Percentiles rank a stretch among this genome's conserved stretches.
phyloP scores from a whole-genome alignment of 345 rosid genomes.

The Laguncularia racemosa region DNA sequence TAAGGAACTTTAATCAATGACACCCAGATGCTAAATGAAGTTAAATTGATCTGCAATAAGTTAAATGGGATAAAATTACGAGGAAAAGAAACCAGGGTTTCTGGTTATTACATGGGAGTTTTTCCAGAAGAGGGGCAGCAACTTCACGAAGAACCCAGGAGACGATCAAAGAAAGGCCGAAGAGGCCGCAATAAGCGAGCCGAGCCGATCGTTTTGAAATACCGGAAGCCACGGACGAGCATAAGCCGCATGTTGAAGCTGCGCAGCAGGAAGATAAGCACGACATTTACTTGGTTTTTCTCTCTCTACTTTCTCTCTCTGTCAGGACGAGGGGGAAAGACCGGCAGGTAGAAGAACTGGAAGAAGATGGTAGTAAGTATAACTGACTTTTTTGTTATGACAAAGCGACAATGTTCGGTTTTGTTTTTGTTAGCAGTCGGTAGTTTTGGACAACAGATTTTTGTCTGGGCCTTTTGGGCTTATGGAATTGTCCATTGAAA shows the following conservation, averaged over 20 bases:
- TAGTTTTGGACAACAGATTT: too few species aligned
- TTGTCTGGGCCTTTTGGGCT: too few species aligned
- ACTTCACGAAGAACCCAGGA: conserved; percentile 90
- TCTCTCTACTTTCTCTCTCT: conserved; percentile 1
- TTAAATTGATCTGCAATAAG: not conserved
- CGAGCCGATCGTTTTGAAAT: conserved; percentile 77
- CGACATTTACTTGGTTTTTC: conserved; percentile 36
- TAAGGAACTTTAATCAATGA: too few species aligned
- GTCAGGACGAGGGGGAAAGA: too few species aligned
- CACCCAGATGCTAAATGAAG: not conserved
- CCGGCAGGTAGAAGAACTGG: too few species aligned
- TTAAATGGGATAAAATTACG: not conserved
- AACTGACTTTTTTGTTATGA: too few species aligned
- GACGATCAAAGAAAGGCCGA: conserved; percentile 72
- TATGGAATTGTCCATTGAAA: too few species aligned
- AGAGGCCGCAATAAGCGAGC: conserved; percentile 89
- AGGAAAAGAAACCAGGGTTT: conserved; percentile 2
- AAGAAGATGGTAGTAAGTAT: too few species aligned
- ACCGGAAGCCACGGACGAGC: conserved; percentile 84
- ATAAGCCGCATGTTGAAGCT: conserved; percentile 80
- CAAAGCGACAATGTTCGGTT: too few species aligned
- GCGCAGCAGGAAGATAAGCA: conserved; percentile 80
- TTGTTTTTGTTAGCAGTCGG: too few species aligned
- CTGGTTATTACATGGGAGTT: conserved; percentile 51
- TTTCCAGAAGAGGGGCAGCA: conserved; percentile 70